Evolutionary conservation across 2,329 filamentous ascomycete species (phyloP).

Genomic region (Fusarium phyllophilum): DNA sequence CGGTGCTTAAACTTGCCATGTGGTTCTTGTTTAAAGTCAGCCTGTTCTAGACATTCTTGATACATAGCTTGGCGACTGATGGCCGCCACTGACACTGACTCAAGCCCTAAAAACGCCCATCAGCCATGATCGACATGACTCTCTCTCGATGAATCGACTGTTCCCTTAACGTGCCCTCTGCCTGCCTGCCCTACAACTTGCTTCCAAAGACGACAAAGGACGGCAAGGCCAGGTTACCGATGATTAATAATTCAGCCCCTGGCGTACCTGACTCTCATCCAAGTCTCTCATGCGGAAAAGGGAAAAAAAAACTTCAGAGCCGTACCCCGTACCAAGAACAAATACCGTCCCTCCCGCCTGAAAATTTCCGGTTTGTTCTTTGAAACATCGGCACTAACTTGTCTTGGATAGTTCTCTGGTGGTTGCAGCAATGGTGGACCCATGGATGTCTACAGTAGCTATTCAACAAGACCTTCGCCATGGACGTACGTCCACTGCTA

Average conservation of each 20-base stretch:
- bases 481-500: constrained; percentile 15
- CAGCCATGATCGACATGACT: constrained; percentile 14
- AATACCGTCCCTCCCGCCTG: neutral
- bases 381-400: constrained; percentile 1
- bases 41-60: constrained; percentile 5
- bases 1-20: constrained; percentile 9
- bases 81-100: constrained; percentile 6
- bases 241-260: neutral
- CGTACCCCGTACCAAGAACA: neutral
- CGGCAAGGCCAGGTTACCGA: neutral
- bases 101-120: neutral
- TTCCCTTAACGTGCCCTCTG: neutral
- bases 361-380: neutral
- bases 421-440: constrained; percentile 25
- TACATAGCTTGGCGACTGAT: neutral
- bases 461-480: constrained; percentile 1
- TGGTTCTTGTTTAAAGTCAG: constrained; percentile 1
- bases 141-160: neutral
- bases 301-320: neutral
- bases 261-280: neutral
- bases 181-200: neutral
- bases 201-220: neutral
- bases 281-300: neutral
- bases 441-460: neutral
- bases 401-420: constrained; percentile 17